A percentile compares a stretch with the other conserved stretches of the same genome.
These are phyloP conservation scores for Cystobasidium slooffiae DNA, from an alignment of 1,284 basidiomycete species.

Conservation along the genomic window DNA sequence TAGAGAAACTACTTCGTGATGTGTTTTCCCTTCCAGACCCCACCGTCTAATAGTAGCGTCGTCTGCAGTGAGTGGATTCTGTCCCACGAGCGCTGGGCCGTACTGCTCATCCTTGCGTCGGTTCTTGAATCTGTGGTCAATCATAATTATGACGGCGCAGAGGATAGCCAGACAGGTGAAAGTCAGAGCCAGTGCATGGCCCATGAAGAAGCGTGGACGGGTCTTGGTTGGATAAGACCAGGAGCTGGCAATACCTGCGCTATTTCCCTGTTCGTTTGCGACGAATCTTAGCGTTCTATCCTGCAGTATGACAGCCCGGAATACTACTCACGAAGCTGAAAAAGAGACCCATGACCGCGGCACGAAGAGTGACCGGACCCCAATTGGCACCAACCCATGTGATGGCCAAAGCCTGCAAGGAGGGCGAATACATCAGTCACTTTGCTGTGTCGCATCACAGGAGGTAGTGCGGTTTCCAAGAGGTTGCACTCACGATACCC, in stretches of 20 bases:
- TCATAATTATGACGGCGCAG: constrained; percentile 48
- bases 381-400: constrained; percentile 60
- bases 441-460: no score
- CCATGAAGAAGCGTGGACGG: constrained; percentile 50
- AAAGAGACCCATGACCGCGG: constrained; percentile 60
- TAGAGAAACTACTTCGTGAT: constrained; percentile 24
- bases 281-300: not conserved
- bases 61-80: constrained; percentile 21
- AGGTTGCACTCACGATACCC: constrained; percentile 32
- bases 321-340: constrained; percentile 59
- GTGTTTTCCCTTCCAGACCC: constrained; percentile 21
- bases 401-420: constrained; percentile 58
- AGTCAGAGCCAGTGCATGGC: constrained; percentile 52
- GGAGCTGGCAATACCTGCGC: constrained; percentile 59
- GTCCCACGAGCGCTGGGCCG: constrained; percentile 37
- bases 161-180: constrained; percentile 51
- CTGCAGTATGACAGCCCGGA: not conserved
- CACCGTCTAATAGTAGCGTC: constrained; percentile 3
- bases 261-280: constrained; percentile 30
- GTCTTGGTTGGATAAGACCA: constrained; percentile 57
- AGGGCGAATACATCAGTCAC: not conserved
- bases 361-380: constrained; percentile 51
- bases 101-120: constrained; percentile 47
- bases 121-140: constrained; percentile 49
- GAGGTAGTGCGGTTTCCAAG: no score